Conservation (phyloP, 768 basidiomycete species). For the Cystobasidium ongulense region DNA sequence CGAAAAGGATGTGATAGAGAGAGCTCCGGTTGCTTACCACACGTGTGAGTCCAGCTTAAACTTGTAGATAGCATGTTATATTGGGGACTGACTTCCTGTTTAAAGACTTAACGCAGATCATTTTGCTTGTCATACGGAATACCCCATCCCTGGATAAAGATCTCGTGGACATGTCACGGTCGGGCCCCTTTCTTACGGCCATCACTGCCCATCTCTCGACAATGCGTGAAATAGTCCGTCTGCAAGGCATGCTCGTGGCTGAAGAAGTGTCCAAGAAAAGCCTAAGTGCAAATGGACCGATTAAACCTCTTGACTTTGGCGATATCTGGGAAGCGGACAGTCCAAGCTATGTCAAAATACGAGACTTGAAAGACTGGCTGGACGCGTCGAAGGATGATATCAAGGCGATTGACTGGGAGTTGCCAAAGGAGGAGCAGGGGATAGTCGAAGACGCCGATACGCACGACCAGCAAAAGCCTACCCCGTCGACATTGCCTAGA, state of each 20-base stretch:
- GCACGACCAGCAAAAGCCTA: neutral
- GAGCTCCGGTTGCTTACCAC: neutral
- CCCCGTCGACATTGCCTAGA: neutral
- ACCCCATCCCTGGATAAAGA: constrained; percentile 53
- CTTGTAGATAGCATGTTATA: neutral
- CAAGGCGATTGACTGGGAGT: constrained; percentile 33
- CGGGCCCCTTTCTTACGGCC: constrained; percentile 55
- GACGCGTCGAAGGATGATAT: constrained; percentile 33
- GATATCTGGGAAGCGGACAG: constrained; percentile 66
- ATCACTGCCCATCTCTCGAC: constrained; percentile 71
- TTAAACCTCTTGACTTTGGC: constrained; percentile 66
- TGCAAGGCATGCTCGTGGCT: constrained; percentile 85
- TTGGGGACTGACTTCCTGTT: neutral
- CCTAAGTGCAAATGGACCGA: constrained; percentile 46
- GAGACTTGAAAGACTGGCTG: constrained; percentile 52
- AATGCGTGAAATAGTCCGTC: constrained; percentile 63
- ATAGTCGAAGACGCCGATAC: neutral
- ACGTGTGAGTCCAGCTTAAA: neutral
- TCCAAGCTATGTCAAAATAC: constrained; percentile 51
- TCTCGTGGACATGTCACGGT: constrained; percentile 43
- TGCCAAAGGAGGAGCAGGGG: neutral
- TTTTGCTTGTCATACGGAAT: constrained; percentile 60
- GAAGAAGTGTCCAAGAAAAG: constrained; percentile 53
- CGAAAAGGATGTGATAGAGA: neutral
- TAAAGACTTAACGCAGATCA: constrained; percentile 63